Conservation (phyloP, 2,329 filamentous ascomycete genomes). For the Tolypocladium cylindrosporum region DNA sequence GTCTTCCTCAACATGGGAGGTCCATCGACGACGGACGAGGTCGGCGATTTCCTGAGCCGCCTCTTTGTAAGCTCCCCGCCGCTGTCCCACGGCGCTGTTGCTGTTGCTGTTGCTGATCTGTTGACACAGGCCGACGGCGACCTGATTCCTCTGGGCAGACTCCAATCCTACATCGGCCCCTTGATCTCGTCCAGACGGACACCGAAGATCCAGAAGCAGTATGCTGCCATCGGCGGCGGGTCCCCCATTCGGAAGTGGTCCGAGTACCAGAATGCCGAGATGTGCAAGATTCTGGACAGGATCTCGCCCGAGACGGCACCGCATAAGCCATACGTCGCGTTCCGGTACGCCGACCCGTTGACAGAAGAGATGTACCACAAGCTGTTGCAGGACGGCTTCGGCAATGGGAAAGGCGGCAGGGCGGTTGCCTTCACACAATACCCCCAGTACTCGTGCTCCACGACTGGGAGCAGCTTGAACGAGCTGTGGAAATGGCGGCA, state of each 20-base stretch:
- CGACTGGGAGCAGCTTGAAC: slow-evolving; percentile 90
- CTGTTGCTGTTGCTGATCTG: neutral
- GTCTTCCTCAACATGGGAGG: slow-evolving; percentile 99
- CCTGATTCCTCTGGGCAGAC: slow-evolving; percentile 84
- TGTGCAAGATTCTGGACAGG: slow-evolving; percentile 94
- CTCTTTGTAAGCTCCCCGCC: slow-evolving; percentile 61
- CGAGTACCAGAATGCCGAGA: slow-evolving; percentile 84
- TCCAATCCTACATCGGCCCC: slow-evolving; percentile 85
- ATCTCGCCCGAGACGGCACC: slow-evolving; percentile 88
- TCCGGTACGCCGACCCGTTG: slow-evolving; percentile 86
- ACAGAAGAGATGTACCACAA: slow-evolving; percentile 89
- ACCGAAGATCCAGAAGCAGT: slow-evolving; percentile 94
- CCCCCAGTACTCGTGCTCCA: slow-evolving; percentile 96
- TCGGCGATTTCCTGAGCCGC: slow-evolving; percentile 79
- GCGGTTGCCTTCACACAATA: slow-evolving; percentile 98
- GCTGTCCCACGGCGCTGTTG: neutral
- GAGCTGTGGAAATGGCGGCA: slow-evolving; percentile 97
- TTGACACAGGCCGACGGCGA: slow-evolving; percentile 69
- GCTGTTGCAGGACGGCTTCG: slow-evolving; percentile 81
- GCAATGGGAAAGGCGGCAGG: slow-evolving; percentile 77
- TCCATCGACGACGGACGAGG: slow-evolving; percentile 78
- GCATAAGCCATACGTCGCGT: slow-evolving; percentile 95
- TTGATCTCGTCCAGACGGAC: slow-evolving; percentile 79
- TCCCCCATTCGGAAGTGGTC: slow-evolving; percentile 98
- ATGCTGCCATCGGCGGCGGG: slow-evolving; percentile 90